These are phyloP conservation scores for Primulina tabacum DNA, from an alignment of 257 asterid genomes.

Conservation along the genomic window DNA sequence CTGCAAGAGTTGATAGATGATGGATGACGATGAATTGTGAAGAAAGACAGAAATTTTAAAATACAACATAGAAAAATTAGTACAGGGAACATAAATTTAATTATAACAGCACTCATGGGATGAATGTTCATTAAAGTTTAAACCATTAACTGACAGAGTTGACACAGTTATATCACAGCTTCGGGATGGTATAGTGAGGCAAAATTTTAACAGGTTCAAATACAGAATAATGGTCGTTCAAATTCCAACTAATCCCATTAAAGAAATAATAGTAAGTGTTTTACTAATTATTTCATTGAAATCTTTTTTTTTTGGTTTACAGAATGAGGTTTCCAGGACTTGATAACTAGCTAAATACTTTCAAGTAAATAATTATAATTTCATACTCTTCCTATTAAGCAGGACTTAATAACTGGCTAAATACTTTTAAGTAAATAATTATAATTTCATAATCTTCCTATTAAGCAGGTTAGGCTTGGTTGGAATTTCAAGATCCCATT, in stretches of 20 bases:
- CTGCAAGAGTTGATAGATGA: constrained; percentile 34
- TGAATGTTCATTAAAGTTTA: not conserved
- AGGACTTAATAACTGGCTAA: not conserved
- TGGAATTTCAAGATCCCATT: not conserved
- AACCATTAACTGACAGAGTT: not conserved
- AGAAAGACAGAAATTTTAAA: not conserved
- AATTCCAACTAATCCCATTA: not conserved
- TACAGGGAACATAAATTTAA: not conserved
- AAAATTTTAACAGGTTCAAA: not conserved
- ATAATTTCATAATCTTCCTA: not conserved
- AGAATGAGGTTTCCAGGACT: too few relatives aligned
- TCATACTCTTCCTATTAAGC: not conserved
- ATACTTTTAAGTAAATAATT: too few relatives aligned
- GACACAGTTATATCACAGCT: not conserved
- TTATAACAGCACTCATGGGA: not conserved
- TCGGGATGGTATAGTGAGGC: not conserved
- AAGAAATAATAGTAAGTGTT: too few relatives aligned
- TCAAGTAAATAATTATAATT: too few relatives aligned
- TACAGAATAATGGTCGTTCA: not conserved
- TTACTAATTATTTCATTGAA: too few relatives aligned
- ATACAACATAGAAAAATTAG: not conserved
- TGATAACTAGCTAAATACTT: too few relatives aligned
- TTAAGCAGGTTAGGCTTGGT: not conserved
- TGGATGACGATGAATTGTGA: not conserved
- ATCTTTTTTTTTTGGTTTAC: too few relatives aligned